Evolutionary conservation across 129 eudicot species (phyloP), one percentile per base, ranked within the genome.

Genomic region (Smallanthus sonchifolius): DNA sequence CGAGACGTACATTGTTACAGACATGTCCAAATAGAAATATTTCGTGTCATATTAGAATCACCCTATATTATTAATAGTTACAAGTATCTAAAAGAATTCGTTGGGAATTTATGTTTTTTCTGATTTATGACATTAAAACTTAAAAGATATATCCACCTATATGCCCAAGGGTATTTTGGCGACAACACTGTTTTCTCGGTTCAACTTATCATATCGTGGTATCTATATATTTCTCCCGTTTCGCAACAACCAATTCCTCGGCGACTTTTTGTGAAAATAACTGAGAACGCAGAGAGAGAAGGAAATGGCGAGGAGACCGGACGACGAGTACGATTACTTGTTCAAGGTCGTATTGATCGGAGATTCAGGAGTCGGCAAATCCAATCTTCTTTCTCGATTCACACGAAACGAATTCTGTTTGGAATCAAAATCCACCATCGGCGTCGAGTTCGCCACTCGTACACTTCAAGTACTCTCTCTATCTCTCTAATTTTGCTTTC

Each of bases 391-490:
- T 16, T 51, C 57, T 51, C 57, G 57, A 51, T 51, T 51, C 57
- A 51, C 57, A 2, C 5, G 57, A n/a, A 51, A 51, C 57, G 57
- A 51, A 24, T 51, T 51, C 16, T 51, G 57, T 51, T 51, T 51
- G 57, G 57, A 51, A 51, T 51, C 57, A 7, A 51, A 51, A 51
- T 51, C 57, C 57, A 51, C 57, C 57, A 51, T 51, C 57, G 57
- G 57, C 57, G 57, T 51, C 7, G 57, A 51, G n/a, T 51, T 51
- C 57, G 57, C 57, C 10, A 51, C 57, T 51, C 57, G 57, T 17
- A 51, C 57, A n/a, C 57, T 51, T 51, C 57, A 51, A 51, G 57
- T 51, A 51, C n/a, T n/a, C 57, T n/a, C 10, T 51, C 57, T 51
- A 51, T n/a, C 57, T n/a, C 10, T 51, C 57, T 51, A 51, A 4